Conservation (phyloP, 768 basidiomycete genomes). For the Russula earlei region DNA sequence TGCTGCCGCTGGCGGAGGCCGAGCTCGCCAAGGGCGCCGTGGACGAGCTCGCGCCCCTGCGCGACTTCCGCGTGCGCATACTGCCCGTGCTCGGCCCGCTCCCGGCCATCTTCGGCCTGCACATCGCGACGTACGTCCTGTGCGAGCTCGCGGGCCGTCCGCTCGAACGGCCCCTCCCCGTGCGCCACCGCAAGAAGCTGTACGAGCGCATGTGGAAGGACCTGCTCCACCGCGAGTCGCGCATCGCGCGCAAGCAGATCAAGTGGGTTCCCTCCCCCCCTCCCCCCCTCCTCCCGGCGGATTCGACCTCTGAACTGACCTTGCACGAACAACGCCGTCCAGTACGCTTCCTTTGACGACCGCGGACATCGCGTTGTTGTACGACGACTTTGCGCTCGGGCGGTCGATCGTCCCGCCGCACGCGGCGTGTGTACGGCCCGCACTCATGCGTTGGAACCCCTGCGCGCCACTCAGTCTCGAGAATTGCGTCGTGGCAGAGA, state of each 20-base stretch:
- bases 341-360: constrained; percentile 75
- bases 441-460: constrained; percentile 76
- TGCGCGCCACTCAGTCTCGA: constrained; percentile 51
- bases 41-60: constrained; percentile 80
- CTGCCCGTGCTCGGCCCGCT: constrained; percentile 86
- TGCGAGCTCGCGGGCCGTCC: constrained; percentile 81
- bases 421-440: constrained; percentile 59
- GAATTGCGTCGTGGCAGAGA: constrained; percentile 82
- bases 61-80: constrained; percentile 90
- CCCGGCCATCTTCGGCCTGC: constrained; percentile 84
- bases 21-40: constrained; percentile 87
- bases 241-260: constrained; percentile 44
- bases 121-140: constrained; percentile 82
- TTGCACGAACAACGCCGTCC: too few relatives aligned
- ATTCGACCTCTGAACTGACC: too few relatives aligned
- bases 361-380: constrained; percentile 74
- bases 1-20: constrained; percentile 84
- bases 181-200: constrained; percentile 77
- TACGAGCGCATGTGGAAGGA: constrained; percentile 75
- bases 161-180: constrained; percentile 71
- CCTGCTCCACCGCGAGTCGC: constrained; percentile 64
- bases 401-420: constrained; percentile 75
- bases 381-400: constrained; percentile 79
- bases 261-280: constrained; percentile 35
- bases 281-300: background rate